phyloP scores from a whole-genome alignment of 139 green algal genomes.

The Chlamydomonas sp. region DNA sequence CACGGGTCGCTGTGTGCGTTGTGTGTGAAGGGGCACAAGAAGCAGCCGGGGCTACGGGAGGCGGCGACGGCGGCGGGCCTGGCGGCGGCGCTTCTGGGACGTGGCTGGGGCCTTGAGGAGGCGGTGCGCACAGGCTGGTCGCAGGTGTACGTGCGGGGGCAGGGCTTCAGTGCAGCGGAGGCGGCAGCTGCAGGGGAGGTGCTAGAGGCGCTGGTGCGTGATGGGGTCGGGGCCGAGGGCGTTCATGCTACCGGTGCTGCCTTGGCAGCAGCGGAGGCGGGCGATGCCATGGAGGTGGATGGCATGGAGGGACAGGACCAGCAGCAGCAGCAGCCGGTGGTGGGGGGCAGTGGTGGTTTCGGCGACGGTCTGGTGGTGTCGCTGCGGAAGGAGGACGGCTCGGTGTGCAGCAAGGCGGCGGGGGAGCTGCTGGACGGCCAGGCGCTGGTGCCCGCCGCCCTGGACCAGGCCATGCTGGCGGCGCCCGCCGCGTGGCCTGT shows the following conservation, averaged over 20 bases:
- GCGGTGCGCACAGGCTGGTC: constrained; percentile 66
- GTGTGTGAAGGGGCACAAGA: constrained; percentile 38
- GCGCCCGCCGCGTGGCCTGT: constrained; percentile 20
- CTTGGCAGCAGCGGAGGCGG: neutral
- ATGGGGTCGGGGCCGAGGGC: neutral
- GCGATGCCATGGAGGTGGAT: constrained; percentile 17
- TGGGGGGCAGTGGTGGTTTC: neutral
- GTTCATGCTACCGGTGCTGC: neutral
- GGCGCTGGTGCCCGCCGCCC: neutral
- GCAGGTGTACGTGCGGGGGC: constrained; percentile 52
- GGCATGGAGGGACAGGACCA: neutral
- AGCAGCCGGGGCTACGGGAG: constrained; percentile 60
- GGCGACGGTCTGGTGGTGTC: neutral
- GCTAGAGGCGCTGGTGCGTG: neutral
- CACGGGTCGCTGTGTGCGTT: constrained; percentile 51
- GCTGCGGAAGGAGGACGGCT: neutral
- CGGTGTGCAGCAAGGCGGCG: neutral
- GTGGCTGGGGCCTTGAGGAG: constrained; percentile 56
- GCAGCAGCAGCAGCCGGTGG: neutral
- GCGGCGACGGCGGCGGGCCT: constrained; percentile 65
- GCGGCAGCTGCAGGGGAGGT: neutral
- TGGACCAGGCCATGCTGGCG: constrained; percentile 20
- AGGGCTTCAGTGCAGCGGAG: constrained; percentile 12
- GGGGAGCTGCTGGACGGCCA: neutral
- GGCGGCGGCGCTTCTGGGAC: constrained; percentile 58